phyloP scores from a whole-genome alignment of 2,329 filamentous ascomycete genomes.

The Diaporthe amygdali region DNA sequence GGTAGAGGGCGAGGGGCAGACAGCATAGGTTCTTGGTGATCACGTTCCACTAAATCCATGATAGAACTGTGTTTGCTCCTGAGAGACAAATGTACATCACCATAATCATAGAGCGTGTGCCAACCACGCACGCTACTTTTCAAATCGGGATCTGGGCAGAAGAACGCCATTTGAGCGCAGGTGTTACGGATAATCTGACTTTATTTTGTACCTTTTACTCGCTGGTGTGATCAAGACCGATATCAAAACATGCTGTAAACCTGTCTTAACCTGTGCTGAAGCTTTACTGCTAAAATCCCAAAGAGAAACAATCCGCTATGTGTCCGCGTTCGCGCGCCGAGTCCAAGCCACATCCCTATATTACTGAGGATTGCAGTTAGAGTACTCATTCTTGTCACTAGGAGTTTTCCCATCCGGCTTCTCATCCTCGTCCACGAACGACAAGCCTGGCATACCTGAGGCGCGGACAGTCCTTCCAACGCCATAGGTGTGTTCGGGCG shows the following conservation, averaged over 20 bases:
- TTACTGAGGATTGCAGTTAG: no score
- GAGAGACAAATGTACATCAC: background rate
- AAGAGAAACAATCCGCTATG: background rate
- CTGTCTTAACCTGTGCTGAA: background rate
- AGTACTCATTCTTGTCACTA: no score
- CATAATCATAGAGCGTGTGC: background rate
- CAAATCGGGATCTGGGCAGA: background rate
- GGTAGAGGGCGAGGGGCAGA: background rate
- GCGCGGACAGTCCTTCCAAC: no score
- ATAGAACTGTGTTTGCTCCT: background rate
- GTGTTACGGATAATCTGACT: conserved; percentile 2
- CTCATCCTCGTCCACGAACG: no score
- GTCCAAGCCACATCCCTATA: no score
- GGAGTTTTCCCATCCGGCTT: no score
- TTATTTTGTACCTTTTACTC: background rate
- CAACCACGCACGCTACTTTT: background rate
- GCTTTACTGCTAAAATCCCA: background rate
- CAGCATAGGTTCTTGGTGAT: background rate
- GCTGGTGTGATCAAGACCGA: background rate
- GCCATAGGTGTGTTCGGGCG: background rate
- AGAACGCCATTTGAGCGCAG: background rate
- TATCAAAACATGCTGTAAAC: background rate
- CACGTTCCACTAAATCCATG: background rate
- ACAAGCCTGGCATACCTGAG: no score
- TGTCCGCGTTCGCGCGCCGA: background rate